Conservation (phyloP, 805 yeast species). For the Zygoascus biomembranicola region DNA sequence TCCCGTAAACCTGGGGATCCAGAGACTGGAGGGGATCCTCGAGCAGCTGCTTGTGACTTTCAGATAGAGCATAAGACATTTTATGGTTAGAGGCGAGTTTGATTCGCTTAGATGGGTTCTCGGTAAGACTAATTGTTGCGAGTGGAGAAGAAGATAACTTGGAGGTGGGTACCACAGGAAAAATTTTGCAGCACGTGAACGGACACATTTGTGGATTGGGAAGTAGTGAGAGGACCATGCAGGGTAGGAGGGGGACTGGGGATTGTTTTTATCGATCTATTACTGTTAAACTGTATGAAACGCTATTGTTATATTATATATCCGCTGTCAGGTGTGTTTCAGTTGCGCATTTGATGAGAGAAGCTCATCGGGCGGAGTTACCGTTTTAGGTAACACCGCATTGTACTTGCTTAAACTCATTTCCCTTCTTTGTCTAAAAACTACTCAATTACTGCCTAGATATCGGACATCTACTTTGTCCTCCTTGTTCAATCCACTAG, state of each 20-base stretch:
- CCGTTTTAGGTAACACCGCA: too few species aligned
- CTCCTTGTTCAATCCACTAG: background rate
- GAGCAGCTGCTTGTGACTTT: conserved; percentile 17
- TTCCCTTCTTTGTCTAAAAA: too few species aligned
- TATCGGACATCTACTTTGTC: background rate
- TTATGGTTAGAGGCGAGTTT: background rate
- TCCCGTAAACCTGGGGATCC: conserved; percentile 35
- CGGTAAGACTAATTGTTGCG: background rate
- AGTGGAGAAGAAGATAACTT: background rate
- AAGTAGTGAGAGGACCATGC: too few species aligned
- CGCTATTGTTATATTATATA: too few species aligned
- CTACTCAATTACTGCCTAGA: background rate
- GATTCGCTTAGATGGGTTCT: background rate
- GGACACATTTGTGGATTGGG: too few species aligned
- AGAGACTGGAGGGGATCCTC: conserved; percentile 22
- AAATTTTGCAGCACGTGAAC: background rate
- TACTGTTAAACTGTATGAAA: too few species aligned
- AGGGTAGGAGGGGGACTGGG: too few species aligned
- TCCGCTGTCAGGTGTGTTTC: too few species aligned
- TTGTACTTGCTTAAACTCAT: too few species aligned
- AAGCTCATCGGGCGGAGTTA: too few species aligned
- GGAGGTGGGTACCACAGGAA: background rate
- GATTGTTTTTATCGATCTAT: too few species aligned
- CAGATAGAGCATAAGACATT: conserved; percentile 3
- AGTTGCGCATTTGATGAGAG: too few species aligned